Evolutionary conservation across 495 filamentous ascomycete species (phyloP).

Genomic region (Astrothelium subdiscretum): DNA sequence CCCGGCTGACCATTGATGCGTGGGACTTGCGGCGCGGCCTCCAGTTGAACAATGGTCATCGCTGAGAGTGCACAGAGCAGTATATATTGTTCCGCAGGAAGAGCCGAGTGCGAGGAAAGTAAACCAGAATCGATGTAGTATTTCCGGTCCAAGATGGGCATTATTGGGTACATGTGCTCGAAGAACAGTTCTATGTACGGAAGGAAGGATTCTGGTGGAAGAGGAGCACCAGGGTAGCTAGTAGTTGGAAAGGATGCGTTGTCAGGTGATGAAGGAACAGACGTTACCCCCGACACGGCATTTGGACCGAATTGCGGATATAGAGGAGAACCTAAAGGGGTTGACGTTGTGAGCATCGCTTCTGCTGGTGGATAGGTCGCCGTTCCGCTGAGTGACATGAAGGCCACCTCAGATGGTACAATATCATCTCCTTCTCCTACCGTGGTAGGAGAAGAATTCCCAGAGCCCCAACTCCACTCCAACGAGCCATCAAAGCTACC

Average conservation of each 20-base stretch:
- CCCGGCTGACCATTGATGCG: not conserved
- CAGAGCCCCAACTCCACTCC: not conserved
- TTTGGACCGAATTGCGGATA: not conserved
- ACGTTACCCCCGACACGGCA: not conserved
- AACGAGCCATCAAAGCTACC: not conserved
- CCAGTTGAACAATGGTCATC: conserved; percentile 17
- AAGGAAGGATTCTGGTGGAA: conserved; percentile 14
- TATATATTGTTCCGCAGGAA: conserved; percentile 11
- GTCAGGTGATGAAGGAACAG: not conserved
- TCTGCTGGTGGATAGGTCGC: not conserved
- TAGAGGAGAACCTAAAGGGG: not conserved
- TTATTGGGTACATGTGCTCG: conserved; percentile 21
- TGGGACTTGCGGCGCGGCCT: conserved; percentile 8
- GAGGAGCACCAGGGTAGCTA: not conserved
- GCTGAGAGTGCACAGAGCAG: conserved; percentile 18
- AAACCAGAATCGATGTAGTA: conserved; percentile 13
- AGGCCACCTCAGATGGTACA: not conserved
- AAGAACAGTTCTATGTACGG: conserved; percentile 19
- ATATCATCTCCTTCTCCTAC: not conserved
- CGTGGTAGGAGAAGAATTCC: not conserved
- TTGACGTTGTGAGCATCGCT: not conserved
- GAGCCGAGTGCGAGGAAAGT: not conserved
- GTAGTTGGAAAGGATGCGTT: not conserved
- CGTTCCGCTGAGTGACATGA: not conserved
- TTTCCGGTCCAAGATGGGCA: conserved; percentile 20